Base-by-base conservation (phyloP, 768 basidiomycete genomes). In the Nevesoporus exiguus region DNA sequence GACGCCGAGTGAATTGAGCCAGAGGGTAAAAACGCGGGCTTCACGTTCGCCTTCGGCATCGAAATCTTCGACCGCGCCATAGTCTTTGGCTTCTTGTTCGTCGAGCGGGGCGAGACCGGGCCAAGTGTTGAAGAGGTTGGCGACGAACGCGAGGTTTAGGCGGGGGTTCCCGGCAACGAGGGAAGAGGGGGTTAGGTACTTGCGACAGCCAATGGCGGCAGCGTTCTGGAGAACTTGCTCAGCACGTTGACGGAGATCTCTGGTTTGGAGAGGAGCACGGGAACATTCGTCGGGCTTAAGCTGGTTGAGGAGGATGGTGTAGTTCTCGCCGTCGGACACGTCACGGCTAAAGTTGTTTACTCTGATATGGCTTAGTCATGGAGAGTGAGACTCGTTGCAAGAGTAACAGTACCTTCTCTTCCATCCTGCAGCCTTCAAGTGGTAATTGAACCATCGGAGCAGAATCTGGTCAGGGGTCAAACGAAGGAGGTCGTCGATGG, bases 1-100 rank as follows among this genome's bases (percentile, higher is more conserved):
- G 55, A 98, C 97, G 57, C 91, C 93, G 47, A 99, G 81, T 13
- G 92, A 94, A 77, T 99, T 99, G 57, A 99, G 79, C 97, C 97
- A 99, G 19, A 99, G 83, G 0, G 90, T 99, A 69, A 99, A 99
- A 29, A 95, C 97, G 34, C 96, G 85, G 5, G 97, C 97, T 71
- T 98, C 97, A 44, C 97, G 86, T 71, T 99, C 97, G 56, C 97
- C 97, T 71, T 99, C 97, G 0, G 96, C 97, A 58, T 99, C 97
- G 63, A 99, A 99, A 74, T 98, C 97, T 65, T 98, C 96, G 33
- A 99, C 82, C 0, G 77, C 82, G 22, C 90, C 90, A 55, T 91
- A 91, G 61, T 90, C 89, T 57, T 96, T 93, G 5, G 89, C 89
- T 68, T 98, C 94, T 66, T 93, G 83, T 65, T 94, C 93, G 66